A percentile compares a stretch with the other conserved stretches of the same genome.
Evolutionary conservation across 345 rosid species (phyloP).

Genomic region (Syzygium oleosum): DNA sequence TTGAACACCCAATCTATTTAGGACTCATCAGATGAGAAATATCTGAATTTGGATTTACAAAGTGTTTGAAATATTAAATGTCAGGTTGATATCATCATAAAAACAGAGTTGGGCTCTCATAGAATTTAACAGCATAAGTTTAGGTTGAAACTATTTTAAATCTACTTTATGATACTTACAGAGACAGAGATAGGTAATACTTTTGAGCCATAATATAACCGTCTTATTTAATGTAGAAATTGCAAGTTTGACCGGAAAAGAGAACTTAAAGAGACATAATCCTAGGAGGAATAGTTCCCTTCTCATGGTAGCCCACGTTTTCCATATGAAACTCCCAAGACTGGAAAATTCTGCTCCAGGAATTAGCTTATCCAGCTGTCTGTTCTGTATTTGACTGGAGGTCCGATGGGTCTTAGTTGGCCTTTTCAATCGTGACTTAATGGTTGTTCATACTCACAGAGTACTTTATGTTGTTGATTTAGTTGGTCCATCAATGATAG

Average conservation of each 20-base stretch:
- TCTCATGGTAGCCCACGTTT: background rate
- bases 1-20: background rate
- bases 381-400: background rate
- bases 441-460: background rate
- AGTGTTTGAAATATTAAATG: background rate
- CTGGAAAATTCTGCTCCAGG: background rate
- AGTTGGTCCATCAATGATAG: background rate
- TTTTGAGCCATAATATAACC: background rate
- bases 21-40: background rate
- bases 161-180: background rate
- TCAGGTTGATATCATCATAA: rapidly evolving
- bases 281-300: background rate
- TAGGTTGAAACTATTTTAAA: background rate
- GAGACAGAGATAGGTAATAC: background rate
- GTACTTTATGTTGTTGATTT: background rate
- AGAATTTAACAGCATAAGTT: background rate
- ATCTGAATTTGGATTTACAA: background rate
- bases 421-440: background rate
- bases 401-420: background rate
- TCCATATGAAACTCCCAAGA: background rate
- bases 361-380: background rate
- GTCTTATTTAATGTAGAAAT: background rate
- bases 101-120: background rate
- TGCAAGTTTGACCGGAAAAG: background rate
- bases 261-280: background rate